Base-by-base conservation (phyloP, 805 yeast species). In the Metschnikowia reukaufii region DNA sequence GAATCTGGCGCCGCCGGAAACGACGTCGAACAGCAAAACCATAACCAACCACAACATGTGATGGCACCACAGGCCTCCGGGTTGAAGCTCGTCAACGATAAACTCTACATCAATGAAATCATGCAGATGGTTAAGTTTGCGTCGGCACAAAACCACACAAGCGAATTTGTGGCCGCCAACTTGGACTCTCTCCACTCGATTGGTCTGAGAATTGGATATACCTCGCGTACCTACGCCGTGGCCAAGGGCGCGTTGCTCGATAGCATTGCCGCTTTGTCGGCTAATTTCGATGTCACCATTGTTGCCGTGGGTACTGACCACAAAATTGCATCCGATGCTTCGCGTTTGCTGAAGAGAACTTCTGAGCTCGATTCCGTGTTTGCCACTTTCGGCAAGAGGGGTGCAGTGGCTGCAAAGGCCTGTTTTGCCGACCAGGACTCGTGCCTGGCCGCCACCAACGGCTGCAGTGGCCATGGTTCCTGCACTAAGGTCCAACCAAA, bases 401-500 rank as follows among this genome's bases (percentile, higher is more conserved):
- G 50, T 8, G 48, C 52, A 7, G 41, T 43, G 5, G 46, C 52
- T 6, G 56, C 55, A 60, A 42, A 57, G 9, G 32, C 54, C 21
- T 76, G 79, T 49, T 79, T 65, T 53, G 25, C 64, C 10, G 62
- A 77, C 18, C 75, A 78, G 55, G 78, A 70, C 44, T 66, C 72
- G 1, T 81, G 86, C 61, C 58, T 70, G 44, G 67, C 63, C 4
- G 62, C 71, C 18, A 79, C 84, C 7, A 61, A 68, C 38, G 66
- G 72, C 31, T 81, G 86, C 59, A 73, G 73, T 31, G 67, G 72
- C n/a, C 83, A 79, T 59, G 86, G 86, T 9, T 45, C 64, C 12
- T 81, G 86, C 57, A 48, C 74, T 9, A 62, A 75, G 51, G 50
- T 54, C 4, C 52, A 49, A 23, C 47, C 63, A 35, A 67, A 66